phyloP scores from a whole-genome alignment of 176 grass and related monocot species.

The Aechmea fasciata region DNA sequence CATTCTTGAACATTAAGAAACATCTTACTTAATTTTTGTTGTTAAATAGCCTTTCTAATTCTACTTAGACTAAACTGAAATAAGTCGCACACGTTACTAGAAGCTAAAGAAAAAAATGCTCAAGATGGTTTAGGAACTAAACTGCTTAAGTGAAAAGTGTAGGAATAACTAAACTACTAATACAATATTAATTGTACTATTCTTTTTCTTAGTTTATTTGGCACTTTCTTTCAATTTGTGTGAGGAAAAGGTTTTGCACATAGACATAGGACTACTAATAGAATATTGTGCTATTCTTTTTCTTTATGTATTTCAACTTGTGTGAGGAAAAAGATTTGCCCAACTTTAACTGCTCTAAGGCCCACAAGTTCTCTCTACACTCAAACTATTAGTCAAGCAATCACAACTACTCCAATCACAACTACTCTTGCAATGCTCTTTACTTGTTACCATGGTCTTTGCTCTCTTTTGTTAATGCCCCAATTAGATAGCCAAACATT shows the following conservation, averaged over 20 bases:
- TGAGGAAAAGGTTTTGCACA: slow-evolving; percentile 15
- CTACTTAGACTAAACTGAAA: neutral
- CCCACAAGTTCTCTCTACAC: neutral
- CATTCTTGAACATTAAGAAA: too few species aligned
- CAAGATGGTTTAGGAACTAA: too few species aligned
- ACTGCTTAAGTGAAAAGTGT: too few species aligned
- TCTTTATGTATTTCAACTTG: slow-evolving; percentile 36
- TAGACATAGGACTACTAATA: too few species aligned
- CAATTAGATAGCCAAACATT: slow-evolving; percentile 30
- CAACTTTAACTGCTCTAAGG: slow-evolving; percentile 22
- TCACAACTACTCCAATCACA: slow-evolving; percentile 24
- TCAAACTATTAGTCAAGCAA: slow-evolving; percentile 18
- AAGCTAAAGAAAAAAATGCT: neutral
- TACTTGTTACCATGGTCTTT: slow-evolving; percentile 33
- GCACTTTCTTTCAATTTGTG: slow-evolving; percentile 23
- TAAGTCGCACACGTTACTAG: slow-evolving; percentile 1
- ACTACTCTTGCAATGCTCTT: slow-evolving; percentile 24
- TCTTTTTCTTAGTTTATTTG: slow-evolving; percentile 33
- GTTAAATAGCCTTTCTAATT: too few species aligned
- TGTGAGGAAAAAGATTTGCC: slow-evolving; percentile 19
- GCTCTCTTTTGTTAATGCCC: slow-evolving; percentile 6
- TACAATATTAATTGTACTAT: too few species aligned
- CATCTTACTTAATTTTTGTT: too few species aligned
- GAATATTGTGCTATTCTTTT: neutral
- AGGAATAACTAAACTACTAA: too few species aligned